phyloP scores from a whole-genome alignment of 768 basidiomycete genomes.

The Hypholoma fasciculare region DNA sequence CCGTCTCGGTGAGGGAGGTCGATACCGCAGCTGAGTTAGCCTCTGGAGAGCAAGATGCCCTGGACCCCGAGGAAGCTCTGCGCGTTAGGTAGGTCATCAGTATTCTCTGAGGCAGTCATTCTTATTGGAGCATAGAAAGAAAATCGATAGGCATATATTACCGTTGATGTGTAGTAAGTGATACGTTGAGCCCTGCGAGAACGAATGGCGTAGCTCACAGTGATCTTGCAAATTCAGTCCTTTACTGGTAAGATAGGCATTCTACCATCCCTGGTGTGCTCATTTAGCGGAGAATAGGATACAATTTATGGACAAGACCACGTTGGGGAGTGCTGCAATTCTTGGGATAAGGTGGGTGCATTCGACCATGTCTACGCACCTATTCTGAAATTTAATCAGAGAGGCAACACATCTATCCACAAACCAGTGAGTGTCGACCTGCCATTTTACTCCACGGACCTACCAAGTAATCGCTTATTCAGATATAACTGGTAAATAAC shows the following conservation, averaged over 20 bases:
- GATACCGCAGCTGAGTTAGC: constrained; percentile 65
- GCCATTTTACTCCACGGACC: not conserved
- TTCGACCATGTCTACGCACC: not conserved
- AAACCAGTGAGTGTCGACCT: constrained; percentile 49
- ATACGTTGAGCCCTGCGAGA: not conserved
- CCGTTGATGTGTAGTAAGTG: constrained; percentile 73
- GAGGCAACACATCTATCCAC: constrained; percentile 61
- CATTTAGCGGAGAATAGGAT: constrained; percentile 40
- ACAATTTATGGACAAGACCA: constrained; percentile 82
- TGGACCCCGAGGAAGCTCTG: constrained; percentile 53
- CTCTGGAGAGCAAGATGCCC: constrained; percentile 38
- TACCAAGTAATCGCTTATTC: not conserved
- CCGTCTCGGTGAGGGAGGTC: constrained; percentile 44
- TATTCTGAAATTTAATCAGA: constrained; percentile 29
- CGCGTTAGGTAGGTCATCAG: constrained; percentile 45
- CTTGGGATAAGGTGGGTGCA: constrained; percentile 66
- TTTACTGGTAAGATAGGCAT: constrained; percentile 47
- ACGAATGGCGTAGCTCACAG: too few relatives aligned
- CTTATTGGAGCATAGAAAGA: constrained; percentile 34
- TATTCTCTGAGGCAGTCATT: not conserved
- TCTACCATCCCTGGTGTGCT: not conserved
- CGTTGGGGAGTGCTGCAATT: constrained; percentile 65
- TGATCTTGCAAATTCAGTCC: constrained; percentile 29
- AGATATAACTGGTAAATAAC: constrained; percentile 64
- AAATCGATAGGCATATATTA: constrained; percentile 68